Evolutionary conservation across 257 asterid genomes (phyloP), one percentile per base, ranked within the genome.

Genomic region (Solanum raphanifolium): DNA sequence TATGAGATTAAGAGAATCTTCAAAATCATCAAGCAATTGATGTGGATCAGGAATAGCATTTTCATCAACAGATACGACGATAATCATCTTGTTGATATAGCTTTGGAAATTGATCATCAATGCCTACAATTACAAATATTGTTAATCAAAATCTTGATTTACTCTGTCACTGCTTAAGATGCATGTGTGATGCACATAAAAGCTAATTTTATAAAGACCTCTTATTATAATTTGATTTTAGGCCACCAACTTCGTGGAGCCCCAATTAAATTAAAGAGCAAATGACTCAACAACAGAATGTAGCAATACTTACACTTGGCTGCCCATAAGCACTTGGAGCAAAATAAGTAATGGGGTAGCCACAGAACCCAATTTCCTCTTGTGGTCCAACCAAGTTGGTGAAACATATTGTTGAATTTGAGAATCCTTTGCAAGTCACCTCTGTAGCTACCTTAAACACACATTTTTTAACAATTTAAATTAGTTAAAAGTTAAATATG

Each of bases 1-100:
- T 5, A 91, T 91, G 84, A 87, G 90, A 13, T 87, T 32, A 23
- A 91, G 92, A n/a, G 92, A 90, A 12, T 74, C 76, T 74, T 88
- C 88, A 3, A 91, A 48, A 81, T 90, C 93, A 87, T 90, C 91
- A 31, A 86, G 90, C 69, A 91, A 75, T 32, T 69, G 89, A 68
- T 87, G 88, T 31, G 93, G 92, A 69, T 91, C 90, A 29, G 93
- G 92, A 39, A 91, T 89, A 16, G 90, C 87, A 83, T 62, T 84
- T 71, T 91, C 92, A 35, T 91, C 93, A 23, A 91, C 92, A 23
- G 93, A 90, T 41, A 91, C 79, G 6, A 89, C 92, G 35, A 91
- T 88, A 0, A 90, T 87, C 89, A 91, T 88, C 89, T 90, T 90
- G 66, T 89, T 74, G 46, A 73, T 88, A 41, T 89, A 91, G 86